A percentile compares a stretch with the other conserved stretches of the same genome.
Evolutionary conservation across 139 green algal species (phyloP).

Genomic region (Dunaliella primolecta): DNA sequence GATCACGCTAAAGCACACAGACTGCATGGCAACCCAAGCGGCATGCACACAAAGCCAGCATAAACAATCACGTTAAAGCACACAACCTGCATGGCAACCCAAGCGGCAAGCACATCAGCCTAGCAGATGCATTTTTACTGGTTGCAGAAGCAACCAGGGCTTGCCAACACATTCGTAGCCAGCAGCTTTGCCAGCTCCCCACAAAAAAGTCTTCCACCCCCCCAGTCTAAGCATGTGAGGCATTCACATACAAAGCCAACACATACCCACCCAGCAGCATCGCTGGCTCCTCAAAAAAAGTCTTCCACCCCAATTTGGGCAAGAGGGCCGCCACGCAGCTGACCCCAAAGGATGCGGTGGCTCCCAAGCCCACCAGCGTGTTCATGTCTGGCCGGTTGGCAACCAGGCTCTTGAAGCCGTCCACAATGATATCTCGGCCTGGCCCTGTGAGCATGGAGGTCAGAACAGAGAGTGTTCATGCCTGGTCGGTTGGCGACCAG

Average conservation of each 20-base stretch:
- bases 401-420: constrained; percentile 45
- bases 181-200: too few relatives aligned
- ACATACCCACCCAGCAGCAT: constrained; percentile 85
- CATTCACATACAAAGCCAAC: not conserved
- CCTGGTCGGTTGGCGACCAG: constrained; percentile 74
- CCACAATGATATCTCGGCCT: constrained; percentile 53
- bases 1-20: too few relatives aligned
- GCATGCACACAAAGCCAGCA: too few relatives aligned
- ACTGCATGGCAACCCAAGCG: too few relatives aligned
- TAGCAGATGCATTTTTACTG: too few relatives aligned
- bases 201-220: too few relatives aligned
- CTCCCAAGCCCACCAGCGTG: constrained; percentile 91
- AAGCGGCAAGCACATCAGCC: too few relatives aligned
- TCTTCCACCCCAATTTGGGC: constrained; percentile 74
- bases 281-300: constrained; percentile 97
- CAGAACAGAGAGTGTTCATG: constrained; percentile 94
- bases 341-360: constrained; percentile 80
- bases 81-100: too few relatives aligned
- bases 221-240: too few relatives aligned
- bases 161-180: too few relatives aligned
- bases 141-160: too few relatives aligned
- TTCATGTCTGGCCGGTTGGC: constrained; percentile 93
- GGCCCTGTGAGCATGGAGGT: constrained; percentile 30
- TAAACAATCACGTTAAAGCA: too few relatives aligned
- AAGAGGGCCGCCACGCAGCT: constrained; percentile 68